Base-by-base conservation (phyloP, 2,329 filamentous ascomycete genomes). In the Colletotrichum nymphaeae region DNA sequence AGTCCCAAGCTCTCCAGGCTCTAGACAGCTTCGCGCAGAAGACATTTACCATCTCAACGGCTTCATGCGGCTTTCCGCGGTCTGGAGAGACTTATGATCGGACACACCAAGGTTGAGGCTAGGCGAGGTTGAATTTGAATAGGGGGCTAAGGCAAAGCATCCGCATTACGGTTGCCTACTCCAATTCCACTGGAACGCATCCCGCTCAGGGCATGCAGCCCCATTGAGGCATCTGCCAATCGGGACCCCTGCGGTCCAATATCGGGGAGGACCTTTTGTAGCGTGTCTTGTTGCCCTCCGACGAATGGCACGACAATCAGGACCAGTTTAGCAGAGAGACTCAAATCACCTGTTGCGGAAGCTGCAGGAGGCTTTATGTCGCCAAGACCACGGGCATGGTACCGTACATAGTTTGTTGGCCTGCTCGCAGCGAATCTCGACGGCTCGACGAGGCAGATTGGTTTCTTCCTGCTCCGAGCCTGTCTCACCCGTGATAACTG, bases 241-340 rank as follows among this genome's bases (percentile, higher is more conserved):
- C 35, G 37, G 22, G 35, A 68, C 53, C 59, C 58, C 57, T 63
- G 59, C 55, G 30, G 70, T 28, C 66, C 46, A 64, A 73, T 65
- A 49, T 55, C 58, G 19, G 37, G 42, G 26, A 26, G 46, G 58
- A 55, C 66, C 70, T 73, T 73, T 58, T 73, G 60, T 73, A 60
- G 70, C 66, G 66, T 35, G 66, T 65, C 35, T 65, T 42, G 55
- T 55, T 65, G 14, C 55, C 46, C 28, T 60, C 37, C 69, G 35
- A 67, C 64, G 64, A 72, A 58, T 72, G 64, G 69, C 49, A 72
- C 52, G 69, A 30, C 65, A 24, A 56, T n/a, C 28, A 53, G 69
- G 64, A 37, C 69, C 57, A 37, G 32, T 37, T 42, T 26, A 32
- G 12, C 46, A 60, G 37, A 42, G 14, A 42, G 56, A 60, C 46